Percentiles rank a stretch among this genome's conserved stretches.
Conservation (phyloP, 306 rosid species). For the Urtica urens region DNA sequence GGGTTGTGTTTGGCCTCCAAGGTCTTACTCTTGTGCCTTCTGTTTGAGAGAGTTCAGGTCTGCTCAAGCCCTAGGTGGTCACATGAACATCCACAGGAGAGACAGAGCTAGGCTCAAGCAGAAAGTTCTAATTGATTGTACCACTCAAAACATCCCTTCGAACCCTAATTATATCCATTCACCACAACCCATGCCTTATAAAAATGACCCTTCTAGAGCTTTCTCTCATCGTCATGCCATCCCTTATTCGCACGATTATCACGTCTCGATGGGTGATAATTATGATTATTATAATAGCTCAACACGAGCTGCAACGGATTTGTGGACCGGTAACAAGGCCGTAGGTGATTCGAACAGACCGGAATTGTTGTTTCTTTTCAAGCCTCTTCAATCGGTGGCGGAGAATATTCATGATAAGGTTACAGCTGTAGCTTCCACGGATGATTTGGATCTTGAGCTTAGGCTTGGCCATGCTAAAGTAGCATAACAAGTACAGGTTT, state of each 20-base stretch:
- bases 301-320: not conserved
- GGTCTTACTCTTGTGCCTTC: conserved; percentile 70
- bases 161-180: not conserved
- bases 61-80: conserved; percentile 98
- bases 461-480: conserved; percentile 73
- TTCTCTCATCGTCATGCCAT: not conserved
- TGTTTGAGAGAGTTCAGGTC: conserved; percentile 79
- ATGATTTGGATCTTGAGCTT: conserved; percentile 86
- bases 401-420: conserved; percentile 10
- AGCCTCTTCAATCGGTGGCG: conserved; percentile 31
- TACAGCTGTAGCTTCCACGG: conserved; percentile 16
- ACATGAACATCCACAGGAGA: conserved; percentile 89
- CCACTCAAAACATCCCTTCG: conserved; percentile 2
- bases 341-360: conserved; percentile 36
- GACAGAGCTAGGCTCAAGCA: conserved; percentile 79
- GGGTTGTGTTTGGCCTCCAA: conserved; percentile 80
- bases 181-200: conserved; percentile 10
- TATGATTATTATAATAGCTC: not conserved
- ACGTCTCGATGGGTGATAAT: too few relatives aligned
- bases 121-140: too few relatives aligned
- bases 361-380: conserved; percentile 17
- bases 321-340: conserved; percentile 12
- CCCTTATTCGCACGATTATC: not conserved
- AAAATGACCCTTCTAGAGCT: too few relatives aligned
- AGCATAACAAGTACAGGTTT: too few relatives aligned